These are phyloP conservation scores for Coniochaeta sp. DNA, from an alignment of 2,329 filamentous ascomycete genomes.

Conservation along the genomic window DNA sequence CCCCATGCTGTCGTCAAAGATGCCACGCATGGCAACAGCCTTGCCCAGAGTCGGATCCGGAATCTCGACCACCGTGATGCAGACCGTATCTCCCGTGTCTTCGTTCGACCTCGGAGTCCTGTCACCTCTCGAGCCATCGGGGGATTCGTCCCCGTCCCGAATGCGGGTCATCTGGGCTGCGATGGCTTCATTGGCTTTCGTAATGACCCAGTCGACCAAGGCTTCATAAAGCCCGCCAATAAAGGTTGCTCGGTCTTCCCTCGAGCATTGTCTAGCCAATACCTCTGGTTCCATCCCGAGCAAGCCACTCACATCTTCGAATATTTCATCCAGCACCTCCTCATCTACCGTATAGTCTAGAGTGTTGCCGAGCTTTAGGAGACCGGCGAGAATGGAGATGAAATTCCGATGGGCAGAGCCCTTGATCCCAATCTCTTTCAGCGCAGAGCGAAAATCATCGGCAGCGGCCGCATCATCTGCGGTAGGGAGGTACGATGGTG, in stretches of 20 bases:
- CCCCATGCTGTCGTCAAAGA: constrained; percentile 87
- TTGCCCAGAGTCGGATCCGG: constrained; percentile 75
- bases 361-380: constrained; percentile 88
- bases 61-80: constrained; percentile 80
- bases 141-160: constrained; percentile 58
- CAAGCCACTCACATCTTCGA: constrained; percentile 81
- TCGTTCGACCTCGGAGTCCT: constrained; percentile 61
- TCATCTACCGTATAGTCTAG: constrained; percentile 77
- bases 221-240: constrained; percentile 88
- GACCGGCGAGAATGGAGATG: constrained; percentile 75
- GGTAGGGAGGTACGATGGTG: constrained; percentile 82
- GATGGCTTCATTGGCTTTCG: constrained; percentile 82
- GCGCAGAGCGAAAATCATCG: constrained; percentile 80
- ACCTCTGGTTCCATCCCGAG: constrained; percentile 82
- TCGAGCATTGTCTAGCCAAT: constrained; percentile 69
- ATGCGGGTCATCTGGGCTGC: constrained; percentile 62
- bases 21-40: constrained; percentile 77
- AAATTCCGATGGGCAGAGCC: constrained; percentile 74
- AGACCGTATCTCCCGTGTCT: constrained; percentile 75
- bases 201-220: constrained; percentile 88
- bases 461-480: constrained; percentile 88
- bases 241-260: constrained; percentile 73
- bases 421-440: constrained; percentile 92
- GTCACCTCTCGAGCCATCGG: constrained; percentile 49
- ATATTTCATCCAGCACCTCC: constrained; percentile 76